Evolutionary conservation across 1,284 basidiomycete species (phyloP), one percentile per base, ranked within the genome.

Genomic region (Cryptococcus sp.): DNA sequence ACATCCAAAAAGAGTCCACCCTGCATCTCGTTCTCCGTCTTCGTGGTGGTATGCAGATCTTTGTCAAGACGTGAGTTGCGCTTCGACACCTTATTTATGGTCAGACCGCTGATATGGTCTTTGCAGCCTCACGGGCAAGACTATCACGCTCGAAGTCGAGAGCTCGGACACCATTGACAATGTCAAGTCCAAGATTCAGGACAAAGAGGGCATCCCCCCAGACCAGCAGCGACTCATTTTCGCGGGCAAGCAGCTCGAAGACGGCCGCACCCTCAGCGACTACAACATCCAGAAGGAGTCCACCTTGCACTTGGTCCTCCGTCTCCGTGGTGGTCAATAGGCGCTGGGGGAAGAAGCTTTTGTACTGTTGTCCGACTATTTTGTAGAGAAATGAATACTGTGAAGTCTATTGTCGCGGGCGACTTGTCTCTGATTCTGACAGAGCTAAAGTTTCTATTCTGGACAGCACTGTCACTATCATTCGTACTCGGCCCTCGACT

Each of bases 201-300:
- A 82, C 79, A 47, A 82, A 79, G 60, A 83, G 80, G 78, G 82
- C 78, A 57, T 83, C 78, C 72, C 82, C 73, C 48, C 80, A 79
- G 90, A 92, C 80, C 90, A 93, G 79, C 90, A 93, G 75, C 88
- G 90, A 65, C 83, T 92, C 62, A 93, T 93, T 81, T 93, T 93
- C 69, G 90, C 89, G 62, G 89, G 90, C 64, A 92, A 91, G 84
- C 90, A 92, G 79, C 87, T 94, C 65, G 91, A 93, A 81, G 58
- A 81, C 78, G 72, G 82, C 77, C 54, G 81, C 78, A 66, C 65
- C 3, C 51, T 67, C 3, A 59, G 64, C 40, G 66, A 65, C 54
- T 67, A 64, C 62, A 68, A 72, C 56, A 70, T 71, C 55, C 72
- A 72, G 62, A 71, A 70, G 57, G 72, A 71, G 58, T 71, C 68